These are phyloP conservation scores for Carex littledalei DNA, from an alignment of 176 grass and related monocot genomes.

Conservation along the genomic window DNA sequence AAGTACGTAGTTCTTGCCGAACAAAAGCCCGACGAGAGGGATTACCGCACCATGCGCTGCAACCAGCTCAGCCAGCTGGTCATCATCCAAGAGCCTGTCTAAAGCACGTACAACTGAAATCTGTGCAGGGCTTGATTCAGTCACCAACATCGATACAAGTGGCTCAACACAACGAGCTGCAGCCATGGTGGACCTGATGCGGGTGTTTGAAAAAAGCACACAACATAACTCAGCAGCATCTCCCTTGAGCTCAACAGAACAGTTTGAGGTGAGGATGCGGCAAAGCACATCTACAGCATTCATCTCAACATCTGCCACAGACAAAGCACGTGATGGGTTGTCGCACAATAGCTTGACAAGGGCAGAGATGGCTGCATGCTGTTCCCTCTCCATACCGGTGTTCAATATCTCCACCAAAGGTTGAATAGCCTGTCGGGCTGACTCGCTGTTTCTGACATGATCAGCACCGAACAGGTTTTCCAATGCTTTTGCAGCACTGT, in stretches of 20 bases:
- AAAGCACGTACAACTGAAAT: constrained; percentile 94
- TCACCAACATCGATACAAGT: constrained; percentile 72
- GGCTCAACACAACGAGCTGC: constrained; percentile 94
- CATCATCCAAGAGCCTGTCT: constrained; percentile 95
- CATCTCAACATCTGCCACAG: constrained; percentile 91
- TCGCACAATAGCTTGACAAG: constrained; percentile 88
- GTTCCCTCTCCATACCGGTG: constrained; percentile 92
- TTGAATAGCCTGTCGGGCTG: constrained; percentile 86
- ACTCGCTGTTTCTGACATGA: constrained; percentile 91
- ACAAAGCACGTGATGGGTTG: constrained; percentile 87
- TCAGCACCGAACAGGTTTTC: constrained; percentile 94
- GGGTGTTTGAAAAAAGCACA: constrained; percentile 91
- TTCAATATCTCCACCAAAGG: constrained; percentile 96
- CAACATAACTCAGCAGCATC: constrained; percentile 92
- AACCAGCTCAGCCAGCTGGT: constrained; percentile 84
- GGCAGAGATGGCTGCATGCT: constrained; percentile 97
- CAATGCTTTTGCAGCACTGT: constrained; percentile 96
- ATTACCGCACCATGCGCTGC: constrained; percentile 80
- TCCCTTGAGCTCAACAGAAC: constrained; percentile 92
- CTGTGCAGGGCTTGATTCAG: constrained; percentile 71
- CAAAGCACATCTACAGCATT: constrained; percentile 95
- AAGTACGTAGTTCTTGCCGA: constrained; percentile 83
- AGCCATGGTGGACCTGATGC: constrained; percentile 90
- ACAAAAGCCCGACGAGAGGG: constrained; percentile 88
- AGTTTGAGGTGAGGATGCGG: constrained; percentile 80